Evolutionary conservation across 306 rosid genomes (phyloP).

Genomic region (Casuarina glauca): DNA sequence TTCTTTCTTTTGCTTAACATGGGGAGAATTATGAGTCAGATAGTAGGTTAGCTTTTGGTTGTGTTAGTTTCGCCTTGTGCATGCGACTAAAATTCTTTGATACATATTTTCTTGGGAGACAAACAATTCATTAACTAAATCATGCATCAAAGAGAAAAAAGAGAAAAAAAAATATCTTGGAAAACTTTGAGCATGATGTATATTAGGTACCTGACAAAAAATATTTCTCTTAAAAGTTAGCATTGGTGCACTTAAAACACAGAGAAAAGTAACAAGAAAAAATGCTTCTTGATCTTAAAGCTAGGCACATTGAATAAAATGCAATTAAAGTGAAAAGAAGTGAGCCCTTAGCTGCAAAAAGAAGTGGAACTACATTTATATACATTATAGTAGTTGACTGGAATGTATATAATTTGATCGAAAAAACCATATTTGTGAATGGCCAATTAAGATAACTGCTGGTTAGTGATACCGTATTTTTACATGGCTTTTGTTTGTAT

Average conservation of each 20-base stretch:
- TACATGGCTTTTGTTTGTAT: background rate
- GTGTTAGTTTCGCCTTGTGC: background rate
- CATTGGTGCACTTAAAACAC: no score
- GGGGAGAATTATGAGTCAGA: background rate
- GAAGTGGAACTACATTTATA: background rate
- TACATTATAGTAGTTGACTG: background rate
- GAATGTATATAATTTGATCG: no score
- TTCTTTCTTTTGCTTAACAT: no score
- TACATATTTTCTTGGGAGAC: background rate
- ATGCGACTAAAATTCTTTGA: background rate
- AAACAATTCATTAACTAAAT: no score
- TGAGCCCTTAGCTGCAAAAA: background rate
- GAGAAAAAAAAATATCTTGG: no score
- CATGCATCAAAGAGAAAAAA: no score
- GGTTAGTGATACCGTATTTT: background rate
- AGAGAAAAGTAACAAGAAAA: no score
- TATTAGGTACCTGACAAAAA: background rate
- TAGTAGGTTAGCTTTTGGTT: background rate
- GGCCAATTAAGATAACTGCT: background rate
- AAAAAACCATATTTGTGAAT: background rate
- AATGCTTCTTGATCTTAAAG: background rate
- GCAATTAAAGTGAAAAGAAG: background rate
- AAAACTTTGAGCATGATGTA: no score
- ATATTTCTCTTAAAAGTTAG: no score
- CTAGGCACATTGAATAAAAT: background rate